These are phyloP conservation scores for Ceratocystis eucalypticola DNA, from an alignment of 2,329 filamentous ascomycete genomes.

Conservation along the genomic window DNA sequence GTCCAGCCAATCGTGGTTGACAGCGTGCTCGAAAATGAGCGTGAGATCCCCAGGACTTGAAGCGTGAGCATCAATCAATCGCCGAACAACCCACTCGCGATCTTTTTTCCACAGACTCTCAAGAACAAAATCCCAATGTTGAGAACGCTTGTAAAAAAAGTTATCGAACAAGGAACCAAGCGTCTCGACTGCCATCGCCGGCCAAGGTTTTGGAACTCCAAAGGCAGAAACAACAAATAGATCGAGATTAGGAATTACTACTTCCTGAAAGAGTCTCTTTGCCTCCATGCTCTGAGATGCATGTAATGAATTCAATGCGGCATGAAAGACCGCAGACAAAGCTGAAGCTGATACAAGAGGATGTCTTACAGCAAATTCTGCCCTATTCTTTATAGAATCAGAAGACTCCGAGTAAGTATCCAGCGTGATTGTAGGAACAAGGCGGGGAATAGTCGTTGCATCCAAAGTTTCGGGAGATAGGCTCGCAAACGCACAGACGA, in stretches of 20 bases:
- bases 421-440: constrained; percentile 62
- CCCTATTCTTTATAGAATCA: constrained; percentile 38
- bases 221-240: constrained; percentile 69
- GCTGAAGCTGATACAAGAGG: constrained; percentile 82
- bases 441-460: constrained; percentile 67
- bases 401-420: constrained; percentile 41
- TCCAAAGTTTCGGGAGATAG: constrained; percentile 65
- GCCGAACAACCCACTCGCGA: constrained; percentile 68
- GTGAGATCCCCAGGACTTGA: constrained; percentile 44
- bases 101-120: constrained; percentile 88
- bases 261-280: constrained; percentile 51
- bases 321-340: constrained; percentile 53
- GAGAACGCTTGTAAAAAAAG: constrained; percentile 65
- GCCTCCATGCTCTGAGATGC: constrained; percentile 51
- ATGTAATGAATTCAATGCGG: constrained; percentile 46
- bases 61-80: constrained; percentile 71
- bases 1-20: constrained; percentile 73
- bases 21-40: constrained; percentile 46
- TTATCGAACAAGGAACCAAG: constrained; percentile 66
- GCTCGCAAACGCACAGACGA: constrained; percentile 74
- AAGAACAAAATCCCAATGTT: constrained; percentile 75
- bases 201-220: constrained; percentile 66
- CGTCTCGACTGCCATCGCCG: constrained; percentile 58
- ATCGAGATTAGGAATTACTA: constrained; percentile 59
- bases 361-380: constrained; percentile 57